A percentile compares a stretch with the other conserved stretches of the same genome.
Evolutionary conservation across 1,284 basidiomycete species (phyloP).

Genomic region (Austroboletus niveus): DNA sequence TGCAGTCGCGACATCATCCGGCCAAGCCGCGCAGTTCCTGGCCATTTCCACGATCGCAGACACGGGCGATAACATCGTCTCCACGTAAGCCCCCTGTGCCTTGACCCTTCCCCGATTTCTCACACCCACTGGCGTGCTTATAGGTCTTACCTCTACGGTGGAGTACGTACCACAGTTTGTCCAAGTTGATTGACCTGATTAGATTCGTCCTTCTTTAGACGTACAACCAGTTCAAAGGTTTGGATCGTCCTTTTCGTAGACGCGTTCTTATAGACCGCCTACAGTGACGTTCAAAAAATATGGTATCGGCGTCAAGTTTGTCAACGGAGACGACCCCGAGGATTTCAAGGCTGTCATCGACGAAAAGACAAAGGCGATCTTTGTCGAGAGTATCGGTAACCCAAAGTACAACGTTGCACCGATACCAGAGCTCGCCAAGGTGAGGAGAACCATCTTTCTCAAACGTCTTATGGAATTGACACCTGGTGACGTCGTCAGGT

Average conservation of each 20-base stretch:
- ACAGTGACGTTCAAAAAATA: slow-evolving; percentile 76
- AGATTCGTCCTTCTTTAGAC: slow-evolving; percentile 41
- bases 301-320: slow-evolving; percentile 79
- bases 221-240: slow-evolving; percentile 88
- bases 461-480: background rate
- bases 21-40: slow-evolving; percentile 82
- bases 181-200: background rate
- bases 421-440: slow-evolving; percentile 74
- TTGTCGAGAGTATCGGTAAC: slow-evolving; percentile 84
- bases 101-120: background rate
- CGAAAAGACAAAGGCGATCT: slow-evolving; percentile 76
- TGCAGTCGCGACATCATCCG: slow-evolving; percentile 77
- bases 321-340: slow-evolving; percentile 59
- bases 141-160: slow-evolving; percentile 66
- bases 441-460: slow-evolving; percentile 11
- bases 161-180: slow-evolving; percentile 39
- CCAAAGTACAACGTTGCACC: slow-evolving; percentile 78
- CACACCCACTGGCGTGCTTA: background rate
- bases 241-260: background rate
- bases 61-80: slow-evolving; percentile 81
- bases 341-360: slow-evolving; percentile 75
- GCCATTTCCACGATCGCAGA: slow-evolving; percentile 66
- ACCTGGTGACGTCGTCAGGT: slow-evolving; percentile 31
- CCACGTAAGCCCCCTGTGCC: slow-evolving; percentile 45
- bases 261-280: background rate